Base-by-base conservation (phyloP, 2,329 filamentous ascomycete genomes). In the Plenodomus lindquistii region DNA sequence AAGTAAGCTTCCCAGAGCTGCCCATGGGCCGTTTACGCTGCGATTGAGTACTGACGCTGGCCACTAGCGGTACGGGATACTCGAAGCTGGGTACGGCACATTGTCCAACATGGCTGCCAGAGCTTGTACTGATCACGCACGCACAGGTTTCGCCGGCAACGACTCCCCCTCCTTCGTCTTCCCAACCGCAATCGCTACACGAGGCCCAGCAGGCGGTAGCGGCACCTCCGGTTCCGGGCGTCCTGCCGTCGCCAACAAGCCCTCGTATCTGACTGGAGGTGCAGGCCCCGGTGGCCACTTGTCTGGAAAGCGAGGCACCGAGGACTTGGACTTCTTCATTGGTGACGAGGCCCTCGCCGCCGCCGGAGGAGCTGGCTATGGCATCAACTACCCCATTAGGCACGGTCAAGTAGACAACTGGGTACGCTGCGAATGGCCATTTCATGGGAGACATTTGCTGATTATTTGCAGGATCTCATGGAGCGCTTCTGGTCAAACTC, bases 401-500 rank as follows among this genome's bases (percentile, higher is more conserved):
- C 94, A 99, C 71, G 94, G 94, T 40, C 94, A 99, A 79, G 90
- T 99, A 74, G 94, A 99, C 79, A 97, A 99, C 73, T 99, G 94
- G 94, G 89, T 94, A 79, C 48, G 83, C 13, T 17, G 31, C 36
- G 17, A 20, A 11, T 36, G 7, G 24, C 18, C 5, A 15, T 18
- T 6, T 18, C 19, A 34, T 37, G 38, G 22, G 9, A 2, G 4
- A 6, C 16, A 13, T 16, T 31, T 52, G 40, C 57, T 66, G 40
- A 68, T 48, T 34, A 15, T 31, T 38, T 24, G 54, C 45, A 94
- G 89, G 94, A 99, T 76, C 90, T 97, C 68, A 99, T 99, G 94
- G 94, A 99, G 76, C 87, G 94, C 56, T 99, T 97, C 79, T 99
- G 94, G 94, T 97, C 95, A 61, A 97, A 97, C 79, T 99, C 94